Evolutionary conservation across 805 yeast genomes (phyloP).

Genomic region (Kodamaea leandrae): DNA sequence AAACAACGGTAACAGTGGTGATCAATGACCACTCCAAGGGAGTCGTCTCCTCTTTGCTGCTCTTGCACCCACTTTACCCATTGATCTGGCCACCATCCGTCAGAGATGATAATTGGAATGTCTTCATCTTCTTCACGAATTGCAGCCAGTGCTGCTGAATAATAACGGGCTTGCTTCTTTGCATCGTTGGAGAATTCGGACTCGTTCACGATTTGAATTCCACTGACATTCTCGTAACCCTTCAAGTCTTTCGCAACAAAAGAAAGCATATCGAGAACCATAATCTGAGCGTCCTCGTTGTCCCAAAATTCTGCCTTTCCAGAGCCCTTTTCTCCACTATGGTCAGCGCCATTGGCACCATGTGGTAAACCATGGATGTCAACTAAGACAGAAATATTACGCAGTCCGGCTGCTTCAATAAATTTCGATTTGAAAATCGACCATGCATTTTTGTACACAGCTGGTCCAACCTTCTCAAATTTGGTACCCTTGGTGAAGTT

Average conservation of each 20-base stretch:
- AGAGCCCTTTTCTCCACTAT: slow-evolving; percentile 65
- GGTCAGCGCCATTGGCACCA: slow-evolving; percentile 86
- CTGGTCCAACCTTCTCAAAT: slow-evolving; percentile 47
- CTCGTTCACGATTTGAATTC: slow-evolving; percentile 85
- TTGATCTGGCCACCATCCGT: slow-evolving; percentile 89
- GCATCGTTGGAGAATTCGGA: slow-evolving; percentile 57
- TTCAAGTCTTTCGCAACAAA: slow-evolving; percentile 62
- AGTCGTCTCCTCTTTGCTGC: slow-evolving; percentile 33
- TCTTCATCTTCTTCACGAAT: slow-evolving; percentile 54
- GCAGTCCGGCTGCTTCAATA: slow-evolving; percentile 56
- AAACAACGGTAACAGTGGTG: slow-evolving; percentile 86
- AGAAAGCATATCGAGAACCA: slow-evolving; percentile 50
- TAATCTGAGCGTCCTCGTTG: slow-evolving; percentile 36
- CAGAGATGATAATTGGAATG: slow-evolving; percentile 79
- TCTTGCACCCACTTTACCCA: slow-evolving; percentile 67
- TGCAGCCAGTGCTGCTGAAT: slow-evolving; percentile 57
- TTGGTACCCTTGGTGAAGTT: slow-evolving; percentile 56
- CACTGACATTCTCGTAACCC: slow-evolving; percentile 66
- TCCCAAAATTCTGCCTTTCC: slow-evolving; percentile 66
- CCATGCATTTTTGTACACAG: slow-evolving; percentile 79
- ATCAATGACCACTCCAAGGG: slow-evolving; percentile 72
- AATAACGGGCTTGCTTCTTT: slow-evolving; percentile 58
- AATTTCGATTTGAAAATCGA: slow-evolving; percentile 47
- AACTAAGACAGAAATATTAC: slow-evolving; percentile 70
- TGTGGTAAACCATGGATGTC: slow-evolving; percentile 91